Conservation (phyloP, 2,329 filamentous ascomycete genomes). For the Fusarium foetens region DNA sequence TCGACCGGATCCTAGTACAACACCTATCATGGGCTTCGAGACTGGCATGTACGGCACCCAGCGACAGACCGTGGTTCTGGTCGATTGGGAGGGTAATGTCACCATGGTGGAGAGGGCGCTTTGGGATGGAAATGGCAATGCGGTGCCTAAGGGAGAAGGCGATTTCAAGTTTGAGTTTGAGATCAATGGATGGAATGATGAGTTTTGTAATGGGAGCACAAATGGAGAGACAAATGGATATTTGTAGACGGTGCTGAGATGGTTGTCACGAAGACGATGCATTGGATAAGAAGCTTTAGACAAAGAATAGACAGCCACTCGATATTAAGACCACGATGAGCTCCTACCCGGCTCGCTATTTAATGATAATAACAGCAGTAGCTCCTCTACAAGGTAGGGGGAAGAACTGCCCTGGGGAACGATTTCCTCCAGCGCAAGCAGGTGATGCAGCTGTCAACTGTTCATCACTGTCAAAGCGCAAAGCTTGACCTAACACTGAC, state of each 20-base stretch:
- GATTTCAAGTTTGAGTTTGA: constrained; percentile 66
- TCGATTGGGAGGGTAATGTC: constrained; percentile 71
- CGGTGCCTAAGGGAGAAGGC: constrained; percentile 62
- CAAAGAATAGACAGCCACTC: background rate
- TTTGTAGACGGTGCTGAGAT: background rate
- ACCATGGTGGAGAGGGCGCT: constrained; percentile 68
- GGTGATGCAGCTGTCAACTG: background rate
- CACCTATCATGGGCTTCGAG: constrained; percentile 57
- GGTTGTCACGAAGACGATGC: background rate
- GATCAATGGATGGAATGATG: constrained; percentile 63
- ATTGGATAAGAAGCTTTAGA: background rate
- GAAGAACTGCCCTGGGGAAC: background rate
- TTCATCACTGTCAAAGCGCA: background rate
- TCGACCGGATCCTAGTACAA: constrained; percentile 51
- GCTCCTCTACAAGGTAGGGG: background rate
- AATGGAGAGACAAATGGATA: constrained; percentile 10
- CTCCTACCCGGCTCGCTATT: too few relatives aligned
- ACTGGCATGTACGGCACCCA: constrained; percentile 73
- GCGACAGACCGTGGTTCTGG: constrained; percentile 69
- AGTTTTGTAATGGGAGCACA: background rate
- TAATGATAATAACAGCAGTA: background rate
- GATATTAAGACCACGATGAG: background rate
- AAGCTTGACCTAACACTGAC: background rate
- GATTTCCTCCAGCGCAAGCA: background rate
- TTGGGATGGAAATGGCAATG: constrained; percentile 67